Evolutionary conservation across 805 yeast genomes (phyloP), one percentile per base, ranked within the genome.

Genomic region (Yarrowia yakushimensis): DNA sequence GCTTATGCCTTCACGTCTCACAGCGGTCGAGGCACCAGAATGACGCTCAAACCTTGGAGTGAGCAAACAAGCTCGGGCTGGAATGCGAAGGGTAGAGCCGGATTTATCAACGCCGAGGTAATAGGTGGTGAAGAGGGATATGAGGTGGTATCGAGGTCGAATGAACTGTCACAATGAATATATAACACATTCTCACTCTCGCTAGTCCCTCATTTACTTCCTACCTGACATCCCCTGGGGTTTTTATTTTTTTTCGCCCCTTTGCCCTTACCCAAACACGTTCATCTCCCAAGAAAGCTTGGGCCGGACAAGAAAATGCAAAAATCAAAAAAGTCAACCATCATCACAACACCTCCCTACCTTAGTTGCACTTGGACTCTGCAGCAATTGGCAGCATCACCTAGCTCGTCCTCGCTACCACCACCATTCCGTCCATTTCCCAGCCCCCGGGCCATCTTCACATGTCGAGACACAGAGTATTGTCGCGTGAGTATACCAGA

Each of bases 401-500:
- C 42, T 13, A 10, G 59, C 43, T 36, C 42, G 59, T 52, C 59
- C 23, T 52, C 36, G 59, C 59, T 52, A 34, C 33, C 30, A 52
- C 42, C 59, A 36, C 42, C 59, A 52, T 52, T 52, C 59, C 59
- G 59, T 52, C 59, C 18, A 52, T 52, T 52, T 17, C 59, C 7
- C 42, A 25, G 59, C 59, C 43, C 59, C 59, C 42, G 59, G 59
- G 59, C 59, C 59, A 13, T 34, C 59, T 43, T 25, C 59, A 52
- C 59, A 52, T 52, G 59, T 52, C 59, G 59, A 52, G 59, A 52
- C 59, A 52, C 59, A 52, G 59, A 52, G 59, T 52, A 36, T 43
- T 52, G 59, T 52, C 59, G 59, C 59, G 59, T 52, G 59, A 52
- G 59, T 52, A 52, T n/a, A n/a, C n/a, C n/a, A n/a, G n/a, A n/a